Evolutionary conservation across 805 yeast genomes (phyloP).

Genomic region (Myxozyma mucilagina): DNA sequence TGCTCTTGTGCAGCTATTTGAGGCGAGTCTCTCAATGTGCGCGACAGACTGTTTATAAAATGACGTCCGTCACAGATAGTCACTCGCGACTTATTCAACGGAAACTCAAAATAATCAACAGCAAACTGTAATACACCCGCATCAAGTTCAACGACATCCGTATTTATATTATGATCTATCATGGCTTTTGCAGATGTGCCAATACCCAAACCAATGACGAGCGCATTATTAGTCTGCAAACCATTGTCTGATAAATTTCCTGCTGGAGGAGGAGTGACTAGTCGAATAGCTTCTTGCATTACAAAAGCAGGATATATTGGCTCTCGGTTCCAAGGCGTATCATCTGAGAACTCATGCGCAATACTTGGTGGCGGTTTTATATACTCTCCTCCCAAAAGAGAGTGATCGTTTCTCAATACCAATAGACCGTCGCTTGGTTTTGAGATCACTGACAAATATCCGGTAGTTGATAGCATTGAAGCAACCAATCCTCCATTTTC

Average conservation of each 20-base stretch:
- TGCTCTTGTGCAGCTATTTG: slow-evolving; percentile 1
- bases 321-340: slow-evolving; percentile 13
- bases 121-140: slow-evolving; percentile 21
- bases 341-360: not conserved
- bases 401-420: slow-evolving; percentile 24
- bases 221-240: slow-evolving; percentile 7
- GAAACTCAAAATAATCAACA: slow-evolving; percentile 20
- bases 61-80: slow-evolving; percentile 15
- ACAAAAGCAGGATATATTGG: slow-evolving; percentile 27
- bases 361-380: slow-evolving; percentile 8
- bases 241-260: not conserved
- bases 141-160: slow-evolving; percentile 26
- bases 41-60: slow-evolving; percentile 8
- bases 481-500: not conserved
- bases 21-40: not conserved
- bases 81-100: slow-evolving; percentile 6
- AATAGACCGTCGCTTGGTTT: not conserved
- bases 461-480: slow-evolving; percentile 17
- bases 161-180: slow-evolving; percentile 10
- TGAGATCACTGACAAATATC: slow-evolving; percentile 24
- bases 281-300: slow-evolving; percentile 27
- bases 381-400: slow-evolving; percentile 26
- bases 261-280: slow-evolving; percentile 20
- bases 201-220: slow-evolving; percentile 28
- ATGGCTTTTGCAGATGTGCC: slow-evolving; percentile 27